phyloP scores from a whole-genome alignment of 768 basidiomycete species.

The Pseudohyphozyma bogoriensis region DNA sequence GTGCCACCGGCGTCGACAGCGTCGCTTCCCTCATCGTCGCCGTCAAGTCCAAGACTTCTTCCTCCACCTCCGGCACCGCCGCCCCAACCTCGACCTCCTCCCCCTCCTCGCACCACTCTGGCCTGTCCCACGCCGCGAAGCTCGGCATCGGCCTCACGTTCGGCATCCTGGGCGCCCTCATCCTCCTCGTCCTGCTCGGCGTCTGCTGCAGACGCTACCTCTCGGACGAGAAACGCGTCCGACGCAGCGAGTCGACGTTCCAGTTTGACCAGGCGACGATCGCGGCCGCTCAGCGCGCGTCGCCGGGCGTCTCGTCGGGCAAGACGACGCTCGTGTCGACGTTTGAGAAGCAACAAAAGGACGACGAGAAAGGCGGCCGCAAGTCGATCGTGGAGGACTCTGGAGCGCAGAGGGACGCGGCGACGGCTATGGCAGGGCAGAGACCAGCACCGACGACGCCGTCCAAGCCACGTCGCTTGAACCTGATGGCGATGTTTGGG shows the following conservation, averaged over 20 bases:
- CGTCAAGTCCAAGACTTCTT: constrained; percentile 8
- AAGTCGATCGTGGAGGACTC: constrained; percentile 7
- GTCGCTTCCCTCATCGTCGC: constrained; percentile 19
- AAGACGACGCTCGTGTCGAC: neutral
- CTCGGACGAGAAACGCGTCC: constrained; percentile 15
- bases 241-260: constrained; percentile 6
- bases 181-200: constrained; percentile 37
- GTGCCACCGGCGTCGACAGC: constrained; percentile 4
- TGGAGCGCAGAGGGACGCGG: constrained; percentile 1
- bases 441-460: no score
- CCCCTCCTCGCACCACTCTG: constrained; percentile 1
- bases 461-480: constrained; percentile 18
- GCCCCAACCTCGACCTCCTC: constrained; percentile 3
- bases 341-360: neutral
- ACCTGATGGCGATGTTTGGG: constrained; percentile 21
- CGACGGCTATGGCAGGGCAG: neutral
- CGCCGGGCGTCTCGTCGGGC: neutral
- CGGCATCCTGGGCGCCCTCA: constrained; percentile 37
- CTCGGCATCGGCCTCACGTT: constrained; percentile 35
- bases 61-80: neutral
- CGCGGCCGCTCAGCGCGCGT: neutral
- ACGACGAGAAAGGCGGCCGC: neutral
- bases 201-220: constrained; percentile 32
- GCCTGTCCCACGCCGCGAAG: constrained; percentile 10
- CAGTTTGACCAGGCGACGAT: neutral